Evolutionary conservation across 331 rosid genomes (phyloP), one percentile per base, ranked within the genome.

Genomic region (Telfairia occidentalis): DNA sequence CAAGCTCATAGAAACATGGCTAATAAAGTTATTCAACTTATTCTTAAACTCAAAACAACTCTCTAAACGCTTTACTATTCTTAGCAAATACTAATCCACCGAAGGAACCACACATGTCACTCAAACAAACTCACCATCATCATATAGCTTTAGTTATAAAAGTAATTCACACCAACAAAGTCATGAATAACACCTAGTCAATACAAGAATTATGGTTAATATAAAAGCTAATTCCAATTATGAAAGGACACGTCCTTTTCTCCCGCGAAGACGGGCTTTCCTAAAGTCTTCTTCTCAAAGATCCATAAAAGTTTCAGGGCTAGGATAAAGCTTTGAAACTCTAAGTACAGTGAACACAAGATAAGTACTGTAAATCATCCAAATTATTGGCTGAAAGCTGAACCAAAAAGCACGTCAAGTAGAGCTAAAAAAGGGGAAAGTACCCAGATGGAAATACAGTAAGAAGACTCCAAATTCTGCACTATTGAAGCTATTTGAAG

Each of bases 361-460:
- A 26, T 70, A 70, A 24, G 7, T 7, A 45, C 24, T 24, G 40
- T 5, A 7, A 70, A 45, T 15, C 57, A 45, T 26, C 40, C 15
- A 26, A 45, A 45, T 46, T 18, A 45, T 26, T 24, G 24, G 74
- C 26, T 12, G 24, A 2, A 40, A 66, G 53, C 53, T 66, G 29
- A 66, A 34, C 48, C 48, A 35, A 18, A 35, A 63, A 28, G 26
- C 42, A 59, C 3, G 35, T 57, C 18, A 26, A 5, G 12, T n/a
- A 35, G 19, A 45, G 53, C 26, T 16, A 45, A 46, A 70, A 46
- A 49, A 49, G 30, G 16, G 21, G 32, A 10, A 73, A 73, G 77
- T 70, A 70, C 57, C 57, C 55, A 70, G 54, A 38, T 42, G 54
- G 10, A 40, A 70, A 34, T 13, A 70, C 57, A 70, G 57, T 45